Conservation (phyloP, 495 filamentous ascomycete species). For the Xylaria palmicola region DNA sequence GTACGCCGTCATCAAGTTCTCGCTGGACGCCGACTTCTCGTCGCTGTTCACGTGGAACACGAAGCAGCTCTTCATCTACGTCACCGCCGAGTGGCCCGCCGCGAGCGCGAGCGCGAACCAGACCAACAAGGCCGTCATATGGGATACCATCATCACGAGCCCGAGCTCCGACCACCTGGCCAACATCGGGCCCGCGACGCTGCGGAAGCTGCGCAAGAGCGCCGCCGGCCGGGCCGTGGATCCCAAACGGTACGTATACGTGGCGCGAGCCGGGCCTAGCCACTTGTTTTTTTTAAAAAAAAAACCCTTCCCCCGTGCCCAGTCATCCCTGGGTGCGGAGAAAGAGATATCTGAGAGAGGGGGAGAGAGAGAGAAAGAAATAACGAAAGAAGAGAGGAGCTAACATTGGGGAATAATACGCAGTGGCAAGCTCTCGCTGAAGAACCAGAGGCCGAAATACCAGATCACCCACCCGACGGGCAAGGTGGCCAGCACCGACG, state of each 20-base stretch:
- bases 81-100: constrained; percentile 81
- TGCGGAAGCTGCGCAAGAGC: constrained; percentile 53
- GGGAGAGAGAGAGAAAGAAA: background rate
- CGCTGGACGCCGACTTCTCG: constrained; percentile 80
- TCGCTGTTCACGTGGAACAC: constrained; percentile 99
- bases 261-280: too few species aligned
- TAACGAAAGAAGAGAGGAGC: background rate
- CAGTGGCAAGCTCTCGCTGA: constrained; percentile 67
- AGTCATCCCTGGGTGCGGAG: too few species aligned
- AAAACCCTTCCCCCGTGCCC: too few species aligned
- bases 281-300: too few species aligned
- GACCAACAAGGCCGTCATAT: constrained; percentile 81
- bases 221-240: constrained; percentile 52
- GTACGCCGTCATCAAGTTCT: constrained; percentile 91
- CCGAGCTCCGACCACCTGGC: constrained; percentile 56
- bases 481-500: constrained; percentile 62
- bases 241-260: constrained; percentile 46
- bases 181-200: constrained; percentile 50
- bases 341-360: background rate
- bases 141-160: constrained; percentile 87
- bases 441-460: constrained; percentile 87
- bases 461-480: constrained; percentile 85
- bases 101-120: constrained; percentile 35
- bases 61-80: constrained; percentile 97
- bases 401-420: background rate